phyloP scores from a whole-genome alignment of 176 grass and related monocot genomes.

The Musa troglodytarum region DNA sequence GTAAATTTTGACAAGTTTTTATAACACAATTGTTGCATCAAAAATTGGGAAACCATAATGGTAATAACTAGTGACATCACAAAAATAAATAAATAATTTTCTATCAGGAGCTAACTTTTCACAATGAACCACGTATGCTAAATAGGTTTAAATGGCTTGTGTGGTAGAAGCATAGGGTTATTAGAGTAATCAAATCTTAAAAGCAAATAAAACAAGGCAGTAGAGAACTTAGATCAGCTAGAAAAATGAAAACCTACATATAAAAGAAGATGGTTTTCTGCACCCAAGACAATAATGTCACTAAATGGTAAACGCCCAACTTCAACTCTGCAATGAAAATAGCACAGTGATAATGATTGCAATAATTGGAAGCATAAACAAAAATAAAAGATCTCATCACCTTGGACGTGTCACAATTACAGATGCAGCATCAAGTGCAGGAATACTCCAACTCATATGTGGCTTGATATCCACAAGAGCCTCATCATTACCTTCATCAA shows the following conservation, averaged over 20 bases:
- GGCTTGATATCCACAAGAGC: constrained; percentile 59
- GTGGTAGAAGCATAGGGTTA: too few species aligned
- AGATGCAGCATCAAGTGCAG: constrained; percentile 74
- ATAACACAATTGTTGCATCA: too few species aligned
- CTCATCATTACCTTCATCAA: constrained; percentile 48
- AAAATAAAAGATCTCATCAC: constrained; percentile 40
- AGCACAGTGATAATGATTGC: neutral
- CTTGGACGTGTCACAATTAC: constrained; percentile 81
- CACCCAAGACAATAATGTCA: constrained; percentile 63
- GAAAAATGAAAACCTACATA: constrained; percentile 54
- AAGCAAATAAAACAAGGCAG: neutral
- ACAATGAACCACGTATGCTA: too few species aligned
- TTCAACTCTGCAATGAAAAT: constrained; percentile 47
- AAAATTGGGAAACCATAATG: too few species aligned
- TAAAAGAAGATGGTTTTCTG: constrained; percentile 78
- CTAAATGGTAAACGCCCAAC: constrained; percentile 65
- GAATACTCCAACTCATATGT: constrained; percentile 71
- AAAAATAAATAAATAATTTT: too few species aligned
- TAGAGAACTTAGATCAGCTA: neutral
- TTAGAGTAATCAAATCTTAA: neutral
- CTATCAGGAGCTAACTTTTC: too few species aligned
- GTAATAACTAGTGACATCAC: too few species aligned
- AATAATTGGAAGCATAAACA: neutral
- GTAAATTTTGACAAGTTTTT: too few species aligned
- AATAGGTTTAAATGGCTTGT: too few species aligned